A percentile compares a stretch with the other conserved stretches of the same genome.
Evolutionary conservation across 2,329 filamentous ascomycete genomes (phyloP).

Genomic region (Botrytis porri): DNA sequence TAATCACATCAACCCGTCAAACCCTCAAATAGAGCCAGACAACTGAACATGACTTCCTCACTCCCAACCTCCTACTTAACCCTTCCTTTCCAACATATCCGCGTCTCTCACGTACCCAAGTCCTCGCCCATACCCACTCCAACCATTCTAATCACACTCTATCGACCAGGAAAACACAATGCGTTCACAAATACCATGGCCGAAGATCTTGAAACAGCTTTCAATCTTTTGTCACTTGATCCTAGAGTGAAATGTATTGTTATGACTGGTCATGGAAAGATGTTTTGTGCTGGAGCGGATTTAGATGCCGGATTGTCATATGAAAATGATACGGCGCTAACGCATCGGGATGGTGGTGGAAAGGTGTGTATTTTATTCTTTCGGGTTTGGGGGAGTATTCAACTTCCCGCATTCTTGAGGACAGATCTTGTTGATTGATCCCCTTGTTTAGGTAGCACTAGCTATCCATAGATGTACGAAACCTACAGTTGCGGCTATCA

Average conservation of each 20-base stretch:
- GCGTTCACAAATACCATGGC: slow-evolving; percentile 67
- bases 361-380: slow-evolving; percentile 3
- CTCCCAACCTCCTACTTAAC: slow-evolving; percentile 42
- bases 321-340: slow-evolving; percentile 25
- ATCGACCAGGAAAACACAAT: slow-evolving; percentile 65
- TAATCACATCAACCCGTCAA: neutral
- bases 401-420: neutral
- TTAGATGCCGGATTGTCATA: slow-evolving; percentile 30
- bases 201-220: slow-evolving; percentile 55
- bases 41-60: slow-evolving; percentile 14
- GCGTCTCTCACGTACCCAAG: slow-evolving; percentile 49
- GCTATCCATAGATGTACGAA: slow-evolving; percentile 57
- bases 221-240: slow-evolving; percentile 51
- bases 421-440: neutral
- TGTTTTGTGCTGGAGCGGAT: slow-evolving; percentile 54
- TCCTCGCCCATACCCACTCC: slow-evolving; percentile 55
- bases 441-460: slow-evolving; percentile 44
- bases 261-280: slow-evolving; percentile 49
- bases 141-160: slow-evolving; percentile 60
- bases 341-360: slow-evolving; percentile 50
- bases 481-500: slow-evolving; percentile 57
- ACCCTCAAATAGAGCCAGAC: neutral
- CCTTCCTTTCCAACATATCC: slow-evolving; percentile 45
- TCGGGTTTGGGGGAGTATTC: neutral
- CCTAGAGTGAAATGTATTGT: slow-evolving; percentile 54